A percentile compares a stretch with the other conserved stretches of the same genome.
phyloP scores from a whole-genome alignment of 2,329 filamentous ascomycete species.

The Didymella pinodella region DNA sequence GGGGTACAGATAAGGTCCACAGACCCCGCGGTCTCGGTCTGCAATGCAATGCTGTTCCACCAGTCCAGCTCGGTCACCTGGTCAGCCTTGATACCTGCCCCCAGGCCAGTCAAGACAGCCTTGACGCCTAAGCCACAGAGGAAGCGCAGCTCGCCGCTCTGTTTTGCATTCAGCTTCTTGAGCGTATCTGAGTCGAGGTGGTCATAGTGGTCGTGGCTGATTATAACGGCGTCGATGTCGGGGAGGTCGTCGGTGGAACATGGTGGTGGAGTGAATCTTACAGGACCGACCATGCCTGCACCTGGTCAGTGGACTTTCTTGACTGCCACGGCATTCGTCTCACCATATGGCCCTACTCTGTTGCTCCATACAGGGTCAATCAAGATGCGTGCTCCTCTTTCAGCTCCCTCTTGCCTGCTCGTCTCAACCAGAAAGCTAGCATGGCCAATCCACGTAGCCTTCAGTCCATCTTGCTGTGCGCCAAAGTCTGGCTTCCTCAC shows the following conservation, averaged over 20 bases:
- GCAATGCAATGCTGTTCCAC: slow-evolving; percentile 56
- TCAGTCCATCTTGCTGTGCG: slow-evolving; percentile 38
- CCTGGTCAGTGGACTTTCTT: background rate
- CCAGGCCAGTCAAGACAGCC: slow-evolving; percentile 48
- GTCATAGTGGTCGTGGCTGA: slow-evolving; percentile 66
- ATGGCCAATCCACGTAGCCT: slow-evolving; percentile 62
- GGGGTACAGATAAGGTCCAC: slow-evolving; percentile 57
- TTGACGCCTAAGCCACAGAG: slow-evolving; percentile 55
- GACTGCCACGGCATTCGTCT: background rate
- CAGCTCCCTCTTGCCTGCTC: slow-evolving; percentile 34
- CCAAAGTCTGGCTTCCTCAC: slow-evolving; percentile 55
- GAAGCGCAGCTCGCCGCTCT: slow-evolving; percentile 52
- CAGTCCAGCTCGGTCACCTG: slow-evolving; percentile 60
- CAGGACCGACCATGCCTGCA: slow-evolving; percentile 55
- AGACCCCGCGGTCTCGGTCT: slow-evolving; percentile 46
- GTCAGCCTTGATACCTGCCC: slow-evolving; percentile 47
- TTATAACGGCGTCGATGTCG: slow-evolving; percentile 60
- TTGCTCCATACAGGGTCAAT: slow-evolving; percentile 64
- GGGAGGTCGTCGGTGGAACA: slow-evolving; percentile 60
- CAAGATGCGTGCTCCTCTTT: slow-evolving; percentile 56
- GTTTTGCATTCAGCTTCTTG: slow-evolving; percentile 50
- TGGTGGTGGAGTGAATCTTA: slow-evolving; percentile 61
- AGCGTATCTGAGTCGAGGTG: slow-evolving; percentile 61
- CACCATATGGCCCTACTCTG: slow-evolving; percentile 56
- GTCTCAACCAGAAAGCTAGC: slow-evolving; percentile 60